These are phyloP conservation scores for Linum trigynum DNA, from an alignment of 345 rosid genomes.

Conservation along the genomic window DNA sequence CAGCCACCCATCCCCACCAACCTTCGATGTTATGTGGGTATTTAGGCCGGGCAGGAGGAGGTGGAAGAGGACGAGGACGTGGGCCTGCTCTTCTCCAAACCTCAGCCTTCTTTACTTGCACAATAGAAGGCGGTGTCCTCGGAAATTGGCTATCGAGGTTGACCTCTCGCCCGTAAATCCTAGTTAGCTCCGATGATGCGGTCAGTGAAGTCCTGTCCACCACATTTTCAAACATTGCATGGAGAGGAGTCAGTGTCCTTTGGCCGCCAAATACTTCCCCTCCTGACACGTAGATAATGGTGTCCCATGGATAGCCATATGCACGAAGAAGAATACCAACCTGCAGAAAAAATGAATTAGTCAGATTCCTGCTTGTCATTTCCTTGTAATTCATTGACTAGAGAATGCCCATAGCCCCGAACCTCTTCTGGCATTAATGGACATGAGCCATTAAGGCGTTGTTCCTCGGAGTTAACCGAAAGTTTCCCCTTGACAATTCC, in stretches of 20 bases:
- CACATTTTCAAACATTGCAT: slow-evolving; percentile 82
- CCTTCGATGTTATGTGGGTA: slow-evolving; percentile 83
- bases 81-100: slow-evolving; percentile 61
- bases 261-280: slow-evolving; percentile 98
- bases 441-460: slow-evolving; percentile 67
- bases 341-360: slow-evolving; percentile 35
- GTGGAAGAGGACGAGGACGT: slow-evolving; percentile 94
- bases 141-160: slow-evolving; percentile 36
- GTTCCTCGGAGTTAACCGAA: slow-evolving; percentile 47
- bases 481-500: slow-evolving; percentile 73
- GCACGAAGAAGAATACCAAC: slow-evolving; percentile 94
- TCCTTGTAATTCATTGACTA: slow-evolving; percentile 2
- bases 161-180: slow-evolving; percentile 79
- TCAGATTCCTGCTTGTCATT: slow-evolving; percentile 10
- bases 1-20: slow-evolving; percentile 99
- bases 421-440: slow-evolving; percentile 97
- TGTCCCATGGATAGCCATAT: slow-evolving; percentile 85
- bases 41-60: slow-evolving; percentile 87
- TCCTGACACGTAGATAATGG: slow-evolving; percentile 74
- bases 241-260: slow-evolving; percentile 75
- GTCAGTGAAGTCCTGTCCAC: slow-evolving; percentile 87
- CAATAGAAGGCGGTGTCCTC: slow-evolving; percentile 39
- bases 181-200: slow-evolving; percentile 75
- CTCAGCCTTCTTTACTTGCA: slow-evolving; percentile 46
- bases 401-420: slow-evolving; percentile 30